Conservation (phyloP, 2,329 filamentous ascomycete genomes). For the Pseudogymnoascus sp. region DNA sequence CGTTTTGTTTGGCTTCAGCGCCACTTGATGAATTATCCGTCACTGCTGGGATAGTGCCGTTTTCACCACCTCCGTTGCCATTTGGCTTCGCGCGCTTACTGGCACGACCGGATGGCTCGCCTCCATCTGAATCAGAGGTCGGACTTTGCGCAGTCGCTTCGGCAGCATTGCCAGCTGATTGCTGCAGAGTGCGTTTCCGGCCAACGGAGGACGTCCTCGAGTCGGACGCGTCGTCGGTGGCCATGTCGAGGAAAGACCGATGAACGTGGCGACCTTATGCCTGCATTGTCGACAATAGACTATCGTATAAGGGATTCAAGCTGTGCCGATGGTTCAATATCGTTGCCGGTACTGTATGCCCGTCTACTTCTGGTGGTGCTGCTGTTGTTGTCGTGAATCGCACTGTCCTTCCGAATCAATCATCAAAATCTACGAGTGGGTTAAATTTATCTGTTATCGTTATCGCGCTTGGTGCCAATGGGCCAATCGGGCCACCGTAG, state of each 20-base stretch:
- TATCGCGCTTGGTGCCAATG: neutral
- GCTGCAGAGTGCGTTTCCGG: neutral
- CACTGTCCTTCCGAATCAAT: neutral
- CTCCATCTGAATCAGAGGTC: neutral
- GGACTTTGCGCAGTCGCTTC: neutral
- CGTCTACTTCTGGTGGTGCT: neutral
- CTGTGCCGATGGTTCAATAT: neutral
- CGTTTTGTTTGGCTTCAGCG: neutral
- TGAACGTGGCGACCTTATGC: neutral
- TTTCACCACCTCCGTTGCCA: neutral
- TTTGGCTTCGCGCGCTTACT: neutral
- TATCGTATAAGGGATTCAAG: neutral
- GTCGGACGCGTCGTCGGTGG: conserved; percentile 33
- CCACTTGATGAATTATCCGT: neutral
- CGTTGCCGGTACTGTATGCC: neutral
- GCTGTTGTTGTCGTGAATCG: neutral
- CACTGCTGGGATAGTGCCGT: neutral
- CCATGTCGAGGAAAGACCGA: conserved; percentile 12
- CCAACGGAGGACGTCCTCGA: conserved; percentile 40
- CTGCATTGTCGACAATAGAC: neutral
- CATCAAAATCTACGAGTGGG: neutral
- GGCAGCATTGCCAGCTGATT: neutral
- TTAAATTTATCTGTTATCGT: conserved; percentile 11
- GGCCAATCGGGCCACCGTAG: conserved; percentile 5
- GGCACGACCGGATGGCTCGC: neutral